These are phyloP conservation scores for Debaryomyces hansenii DNA, from an alignment of 805 yeast species.

Conservation along the genomic window DNA sequence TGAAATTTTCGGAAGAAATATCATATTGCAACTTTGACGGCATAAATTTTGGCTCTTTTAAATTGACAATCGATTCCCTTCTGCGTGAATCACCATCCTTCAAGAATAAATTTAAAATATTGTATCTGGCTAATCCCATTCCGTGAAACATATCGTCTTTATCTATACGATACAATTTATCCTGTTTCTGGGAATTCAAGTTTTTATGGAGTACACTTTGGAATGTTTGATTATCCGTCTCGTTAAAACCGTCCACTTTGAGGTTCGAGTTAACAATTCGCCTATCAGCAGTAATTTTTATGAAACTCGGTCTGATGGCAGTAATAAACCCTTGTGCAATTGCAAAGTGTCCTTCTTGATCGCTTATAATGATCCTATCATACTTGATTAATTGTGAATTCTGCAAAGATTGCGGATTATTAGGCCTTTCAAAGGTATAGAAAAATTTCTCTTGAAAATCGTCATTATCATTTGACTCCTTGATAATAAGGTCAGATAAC, in stretches of 20 bases:
- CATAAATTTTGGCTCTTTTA: conserved; percentile 45
- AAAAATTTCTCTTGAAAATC: conserved; percentile 29
- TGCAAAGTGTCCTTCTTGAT: conserved; percentile 76
- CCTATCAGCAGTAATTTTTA: conserved; percentile 55
- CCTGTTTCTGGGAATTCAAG: conserved; percentile 5
- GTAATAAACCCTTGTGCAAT: conserved; percentile 63
- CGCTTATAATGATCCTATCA: conserved; percentile 76
- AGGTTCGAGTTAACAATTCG: conserved; percentile 47
- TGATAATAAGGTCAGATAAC: conserved; percentile 50
- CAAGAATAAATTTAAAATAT: conserved; percentile 67
- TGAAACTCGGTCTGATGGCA: conserved; percentile 37
- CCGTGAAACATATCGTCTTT: conserved; percentile 77
- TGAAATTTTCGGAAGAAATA: conserved; percentile 39
- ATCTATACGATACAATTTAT: conserved; percentile 62
- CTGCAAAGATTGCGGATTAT: conserved; percentile 9
- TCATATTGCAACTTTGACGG: conserved; percentile 19
- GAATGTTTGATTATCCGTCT: conserved; percentile 47
- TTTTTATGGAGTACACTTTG: conserved; percentile 42
- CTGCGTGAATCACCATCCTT: conserved; percentile 46
- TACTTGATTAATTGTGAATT: conserved; percentile 51
- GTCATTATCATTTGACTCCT: conserved; percentile 18
- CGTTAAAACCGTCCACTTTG: conserved; percentile 43
- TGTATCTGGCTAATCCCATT: conserved; percentile 73
- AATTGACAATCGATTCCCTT: conserved; percentile 54
- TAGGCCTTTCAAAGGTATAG: conserved; percentile 50